Conservation (phyloP, 2,329 filamentous ascomycete species). For the Cordyceps cicadae region DNA sequence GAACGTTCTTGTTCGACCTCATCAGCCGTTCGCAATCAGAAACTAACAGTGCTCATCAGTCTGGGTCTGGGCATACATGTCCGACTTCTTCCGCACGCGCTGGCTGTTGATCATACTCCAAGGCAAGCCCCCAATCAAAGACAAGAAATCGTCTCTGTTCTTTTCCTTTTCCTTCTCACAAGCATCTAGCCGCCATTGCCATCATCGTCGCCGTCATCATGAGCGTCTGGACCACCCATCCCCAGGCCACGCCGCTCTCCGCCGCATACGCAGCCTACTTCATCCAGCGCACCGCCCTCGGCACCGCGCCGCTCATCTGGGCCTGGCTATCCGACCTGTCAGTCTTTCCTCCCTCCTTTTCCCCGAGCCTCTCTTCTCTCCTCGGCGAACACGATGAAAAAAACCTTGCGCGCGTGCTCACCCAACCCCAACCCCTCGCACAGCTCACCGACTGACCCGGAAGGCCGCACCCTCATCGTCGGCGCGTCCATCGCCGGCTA, state of each 20-base stretch:
- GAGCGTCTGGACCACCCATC: constrained; percentile 43
- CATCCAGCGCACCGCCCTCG: constrained; percentile 38
- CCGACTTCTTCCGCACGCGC: constrained; percentile 39
- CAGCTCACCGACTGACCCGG: constrained; percentile 8
- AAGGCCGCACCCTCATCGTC: constrained; percentile 29
- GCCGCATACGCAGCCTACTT: constrained; percentile 45
- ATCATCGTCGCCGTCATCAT: constrained; percentile 42
- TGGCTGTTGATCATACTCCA: constrained; percentile 43
- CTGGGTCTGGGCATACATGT: constrained; percentile 46
- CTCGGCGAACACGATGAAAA: not conserved
- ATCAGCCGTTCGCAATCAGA: too few species aligned
- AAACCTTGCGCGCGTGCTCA: not conserved
- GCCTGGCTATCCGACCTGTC: constrained; percentile 42
- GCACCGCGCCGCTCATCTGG: constrained; percentile 44
- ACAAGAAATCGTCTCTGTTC: not conserved
- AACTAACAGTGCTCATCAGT: constrained; percentile 22
- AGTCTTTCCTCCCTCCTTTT: constrained; percentile 5
- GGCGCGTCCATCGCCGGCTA: constrained; percentile 41
- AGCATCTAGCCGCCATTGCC: constrained; percentile 29
- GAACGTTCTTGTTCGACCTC: constrained; percentile 6
- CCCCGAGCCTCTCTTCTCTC: too few species aligned
- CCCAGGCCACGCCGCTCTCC: constrained; percentile 31
- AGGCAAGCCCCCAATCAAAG: constrained; percentile 22
- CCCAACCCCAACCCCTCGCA: not conserved
- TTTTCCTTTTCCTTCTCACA: not conserved